Conservation (phyloP, 2,329 filamentous ascomycete genomes). For the Uncinocarpus reesii region DNA sequence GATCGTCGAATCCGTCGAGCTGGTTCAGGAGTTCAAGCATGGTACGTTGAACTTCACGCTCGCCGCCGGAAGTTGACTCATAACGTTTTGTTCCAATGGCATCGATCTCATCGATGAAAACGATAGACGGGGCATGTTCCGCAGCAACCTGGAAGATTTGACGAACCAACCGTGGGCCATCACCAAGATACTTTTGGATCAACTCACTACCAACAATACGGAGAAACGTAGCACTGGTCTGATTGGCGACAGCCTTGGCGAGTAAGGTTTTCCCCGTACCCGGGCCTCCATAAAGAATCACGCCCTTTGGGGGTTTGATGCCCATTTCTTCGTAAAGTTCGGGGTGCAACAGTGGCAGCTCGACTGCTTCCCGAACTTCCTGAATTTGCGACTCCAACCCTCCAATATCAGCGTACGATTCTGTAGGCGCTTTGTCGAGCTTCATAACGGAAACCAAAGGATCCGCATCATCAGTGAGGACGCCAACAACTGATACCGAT, state of each 20-base stretch:
- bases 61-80: constrained; percentile 91
- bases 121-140: constrained; percentile 91
- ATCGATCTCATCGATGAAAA: constrained; percentile 99
- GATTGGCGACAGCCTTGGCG: constrained; percentile 94
- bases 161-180: constrained; percentile 85
- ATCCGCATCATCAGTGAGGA: constrained; percentile 91
- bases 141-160: constrained; percentile 86
- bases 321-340: constrained; percentile 99
- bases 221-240: constrained; percentile 96
- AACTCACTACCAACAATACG: constrained; percentile 94
- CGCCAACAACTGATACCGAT: constrained; percentile 93
- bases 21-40: constrained; percentile 98
- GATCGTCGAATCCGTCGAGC: constrained; percentile 96
- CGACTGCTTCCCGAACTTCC: constrained; percentile 93
- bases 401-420: constrained; percentile 97
- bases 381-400: constrained; percentile 92
- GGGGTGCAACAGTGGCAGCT: constrained; percentile 85
- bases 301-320: constrained; percentile 98
- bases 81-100: constrained; percentile 98
- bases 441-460: constrained; percentile 98
- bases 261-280: constrained; percentile 94
- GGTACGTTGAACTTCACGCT: constrained; percentile 93
- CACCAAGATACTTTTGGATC: constrained; percentile 97
- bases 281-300: constrained; percentile 94
- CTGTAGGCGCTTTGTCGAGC: constrained; percentile 94